Base-by-base conservation (phyloP, 495 filamentous ascomycete genomes). In the Hypoxylon crocopeplum region DNA sequence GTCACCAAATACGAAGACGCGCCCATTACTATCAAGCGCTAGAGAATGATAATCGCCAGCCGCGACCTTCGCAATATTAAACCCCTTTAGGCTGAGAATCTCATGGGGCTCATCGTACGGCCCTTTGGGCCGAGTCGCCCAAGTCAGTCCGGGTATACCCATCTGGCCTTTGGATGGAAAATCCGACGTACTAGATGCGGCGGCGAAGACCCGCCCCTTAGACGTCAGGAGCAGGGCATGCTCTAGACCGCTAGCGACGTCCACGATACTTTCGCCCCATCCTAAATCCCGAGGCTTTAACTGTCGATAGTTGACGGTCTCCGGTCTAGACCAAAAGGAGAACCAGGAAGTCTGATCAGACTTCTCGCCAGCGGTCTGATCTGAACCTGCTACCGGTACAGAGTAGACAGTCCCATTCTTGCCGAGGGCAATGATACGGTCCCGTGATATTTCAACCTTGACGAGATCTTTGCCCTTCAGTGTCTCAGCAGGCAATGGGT, bases 1-100 rank as follows among this genome's bases (percentile, higher is more conserved):
- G 68, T 97, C 92, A 16, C 94, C 94, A 72, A 96, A 98, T 20
- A 84, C 77, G 71, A 92, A 96, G n/a, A 92, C 80, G 19, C 82
- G 79, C 30, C 94, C 94, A 36, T 88, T 75, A 20, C 77, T 80
- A 65, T 92, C 89, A 13, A 91, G 77, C 1, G 80, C 88, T 8
- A 97, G 74, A 20, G 92, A 93, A 71, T 98, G 94, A 59, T 88
- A 87, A 68, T 96, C 92, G 21, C 94, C 94, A 8, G 91, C 70
- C 0, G 93, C 92, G 51, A 98, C 86, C 42, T 88, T 77, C 6
- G 76, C 71, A 32, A 96, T 85, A 3, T 69, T 72, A 25, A 48
- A 83, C 3, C 84, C 86, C 36, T 82, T 83, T 0, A 84, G 81
- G 2, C 48, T 66, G 1, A 51, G 37, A 1, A 81, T 64, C 64